Base-by-base conservation (phyloP, 2,329 filamentous ascomycete species). In the Pseudovirgaria hyperparasitica region DNA sequence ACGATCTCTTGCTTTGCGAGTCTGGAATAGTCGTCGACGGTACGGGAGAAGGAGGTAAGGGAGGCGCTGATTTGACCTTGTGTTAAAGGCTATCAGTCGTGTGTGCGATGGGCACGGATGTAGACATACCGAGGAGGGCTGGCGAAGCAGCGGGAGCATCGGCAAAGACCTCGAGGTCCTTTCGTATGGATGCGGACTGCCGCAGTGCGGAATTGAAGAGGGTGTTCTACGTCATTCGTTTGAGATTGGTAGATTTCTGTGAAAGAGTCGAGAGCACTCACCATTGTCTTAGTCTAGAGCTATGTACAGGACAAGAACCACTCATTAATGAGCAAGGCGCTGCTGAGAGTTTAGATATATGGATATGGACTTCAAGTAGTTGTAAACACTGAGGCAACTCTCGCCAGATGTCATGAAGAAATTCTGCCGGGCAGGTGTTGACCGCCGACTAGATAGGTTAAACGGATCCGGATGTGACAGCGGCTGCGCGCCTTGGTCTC, bases 1-100 rank as follows among this genome's bases (percentile, higher is more conserved):
- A 92, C 86, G 17, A 93, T 72, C 55, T 98, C 90, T 44, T 87
- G 81, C 39, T 82, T 81, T 1, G 86, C 79, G 16, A 92, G 72
- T 29, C 70, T 69, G 45, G 79, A 73, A 63, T 98, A 98, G 50
- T 94, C 86, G 58, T 94, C 86, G 38, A 98, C 68, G 1, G 84
- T 92, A 34, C 90, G 82, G 24, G 80, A 72, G 54, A 98, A 85
- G 33, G 85, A 74, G 22, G 80, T 75, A 16, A 92, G 61, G 9
- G 81, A 50, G 3, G 48, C 48, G 36, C 45, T 46, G 31, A 54
- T 46, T 27, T 54, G 50, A 25, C 48, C 19, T 25, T n/a, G 12
- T 16, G 16, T 24, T 8, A 24, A 9, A 24, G 22, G 13, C 8
- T 9, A 13, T 24, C n/a, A n/a, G n/a, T n/a, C n/a, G n/a, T 9